Evolutionary conservation across 2,329 filamentous ascomycete genomes (phyloP).

Genomic region (Ceratocystis smalleyi): DNA sequence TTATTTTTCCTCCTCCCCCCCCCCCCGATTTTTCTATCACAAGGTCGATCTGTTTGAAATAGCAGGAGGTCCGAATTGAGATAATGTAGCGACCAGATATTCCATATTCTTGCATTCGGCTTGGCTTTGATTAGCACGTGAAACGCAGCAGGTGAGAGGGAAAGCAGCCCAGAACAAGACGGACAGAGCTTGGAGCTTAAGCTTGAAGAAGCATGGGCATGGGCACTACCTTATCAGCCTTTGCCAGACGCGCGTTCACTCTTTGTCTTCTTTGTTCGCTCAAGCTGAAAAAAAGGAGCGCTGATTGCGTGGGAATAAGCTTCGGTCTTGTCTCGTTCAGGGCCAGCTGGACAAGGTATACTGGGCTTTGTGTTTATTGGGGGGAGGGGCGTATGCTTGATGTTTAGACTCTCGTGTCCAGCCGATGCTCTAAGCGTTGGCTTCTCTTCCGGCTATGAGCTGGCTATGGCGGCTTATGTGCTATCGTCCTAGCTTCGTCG

Average conservation of each 20-base stretch:
- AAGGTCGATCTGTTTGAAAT: not conserved
- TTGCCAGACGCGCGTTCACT: not conserved
- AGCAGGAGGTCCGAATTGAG: not conserved
- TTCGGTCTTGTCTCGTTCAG: not conserved
- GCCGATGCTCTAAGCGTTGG: not conserved
- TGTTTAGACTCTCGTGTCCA: not conserved
- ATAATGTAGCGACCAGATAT: not conserved
- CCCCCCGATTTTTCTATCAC: not conserved
- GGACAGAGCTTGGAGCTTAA: not conserved
- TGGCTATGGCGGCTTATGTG: not conserved
- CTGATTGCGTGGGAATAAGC: not conserved
- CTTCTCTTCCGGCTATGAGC: not conserved
- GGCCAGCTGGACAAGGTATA: not conserved
- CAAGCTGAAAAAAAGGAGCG: not conserved
- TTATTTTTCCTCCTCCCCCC: not conserved
- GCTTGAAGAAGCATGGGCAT: not conserved
- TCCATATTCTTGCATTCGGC: not conserved
- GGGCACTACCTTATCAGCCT: not conserved
- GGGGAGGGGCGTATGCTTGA: not conserved
- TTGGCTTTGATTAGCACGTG: not conserved
- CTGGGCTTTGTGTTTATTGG: not conserved
- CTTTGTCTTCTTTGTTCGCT: not conserved
- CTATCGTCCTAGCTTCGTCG: not conserved
- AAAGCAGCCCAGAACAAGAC: not conserved
- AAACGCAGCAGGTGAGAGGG: not conserved